Evolutionary conservation across 2,329 filamentous ascomycete species (phyloP), one percentile per base, ranked within the genome.

Genomic region (Fusarium heterosporum): DNA sequence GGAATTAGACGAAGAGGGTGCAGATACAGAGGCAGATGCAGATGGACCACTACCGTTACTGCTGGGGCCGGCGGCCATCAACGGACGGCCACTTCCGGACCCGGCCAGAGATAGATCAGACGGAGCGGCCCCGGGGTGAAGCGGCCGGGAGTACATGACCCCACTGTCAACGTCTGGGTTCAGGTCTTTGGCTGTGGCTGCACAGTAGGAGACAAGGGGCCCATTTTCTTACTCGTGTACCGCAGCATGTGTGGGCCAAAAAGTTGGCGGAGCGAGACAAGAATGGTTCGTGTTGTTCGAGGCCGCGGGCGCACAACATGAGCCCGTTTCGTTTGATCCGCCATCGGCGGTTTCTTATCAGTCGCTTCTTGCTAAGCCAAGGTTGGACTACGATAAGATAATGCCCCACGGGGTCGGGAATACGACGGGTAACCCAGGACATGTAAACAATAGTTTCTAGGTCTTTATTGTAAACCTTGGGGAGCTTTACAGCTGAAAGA

Each of bases 81-180:
- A 12, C 14, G 25, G n/a, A 22, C 38, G 59, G 22, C 36, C 58
- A 45, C 36, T 29, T 45, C 63, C 56, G 56, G 51, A 50, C 46
- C 56, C 46, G 55, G 58, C 49, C 59, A 47, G 55, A 60, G 51
- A 60, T 46, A 67, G 55, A 38, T 72, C 64, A 48, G 59, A 55
- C 50, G 54, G 46, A 40, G 57, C 58, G 50, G 62, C 51, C 60
- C 68, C 70, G 46, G 64, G 56, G 42, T 68, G 61, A 53, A 66
- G 55, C 45, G 62, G 65, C 57, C 61, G 70, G 48, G 69, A 70
- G 62, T 67, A 72, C 66, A 72, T 72, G 56, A 63, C 70, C 63
- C 62, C 61, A 66, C 61, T 30, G 46, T 48, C 56, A 40, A 54
- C 51, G 61, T 63, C 57, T 63, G 54, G 47, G 64, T 60, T 38